A percentile compares a stretch with the other conserved stretches of the same genome.
Evolutionary conservation across 495 filamentous ascomycete species (phyloP).

Genomic region (Penicillium robsamsonii): DNA sequence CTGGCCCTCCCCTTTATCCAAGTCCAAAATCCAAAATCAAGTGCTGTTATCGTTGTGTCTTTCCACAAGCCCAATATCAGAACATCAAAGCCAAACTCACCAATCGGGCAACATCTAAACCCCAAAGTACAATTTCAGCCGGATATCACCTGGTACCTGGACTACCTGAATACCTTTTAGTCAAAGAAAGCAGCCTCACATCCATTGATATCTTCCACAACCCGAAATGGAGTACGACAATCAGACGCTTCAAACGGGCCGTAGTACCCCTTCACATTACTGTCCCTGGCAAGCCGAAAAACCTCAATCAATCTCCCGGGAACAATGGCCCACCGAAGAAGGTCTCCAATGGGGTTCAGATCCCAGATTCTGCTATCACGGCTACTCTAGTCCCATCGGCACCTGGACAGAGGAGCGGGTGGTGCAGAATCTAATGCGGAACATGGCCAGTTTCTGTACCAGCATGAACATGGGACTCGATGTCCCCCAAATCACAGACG

Average conservation of each 20-base stretch:
- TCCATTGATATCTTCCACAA: not conserved
- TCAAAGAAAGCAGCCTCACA: not conserved
- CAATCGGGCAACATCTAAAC: not conserved
- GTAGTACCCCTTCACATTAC: not conserved
- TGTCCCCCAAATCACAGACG: not conserved
- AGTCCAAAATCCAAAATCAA: not conserved
- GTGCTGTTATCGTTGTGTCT: not conserved
- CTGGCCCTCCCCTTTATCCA: not conserved
- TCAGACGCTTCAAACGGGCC: not conserved
- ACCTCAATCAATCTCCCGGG: not conserved
- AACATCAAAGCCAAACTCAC: not conserved
- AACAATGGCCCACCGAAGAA: constrained; percentile 8
- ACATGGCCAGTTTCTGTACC: constrained; percentile 21
- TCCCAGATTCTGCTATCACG: constrained; percentile 29
- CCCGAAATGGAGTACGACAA: not conserved
- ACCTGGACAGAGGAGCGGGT: constrained; percentile 29
- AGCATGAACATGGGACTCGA: constrained; percentile 15
- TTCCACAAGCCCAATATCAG: not conserved
- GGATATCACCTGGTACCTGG: not conserved
- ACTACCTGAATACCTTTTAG: not conserved
- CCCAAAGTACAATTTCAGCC: not conserved
- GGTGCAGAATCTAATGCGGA: constrained; percentile 24
- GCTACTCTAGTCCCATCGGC: constrained; percentile 25
- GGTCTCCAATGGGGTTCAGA: constrained; percentile 30
- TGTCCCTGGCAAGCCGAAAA: constrained; percentile 2